These are phyloP conservation scores for Lasiodiplodia citricola DNA, from an alignment of 2,329 filamentous ascomycete genomes.

Conservation along the genomic window DNA sequence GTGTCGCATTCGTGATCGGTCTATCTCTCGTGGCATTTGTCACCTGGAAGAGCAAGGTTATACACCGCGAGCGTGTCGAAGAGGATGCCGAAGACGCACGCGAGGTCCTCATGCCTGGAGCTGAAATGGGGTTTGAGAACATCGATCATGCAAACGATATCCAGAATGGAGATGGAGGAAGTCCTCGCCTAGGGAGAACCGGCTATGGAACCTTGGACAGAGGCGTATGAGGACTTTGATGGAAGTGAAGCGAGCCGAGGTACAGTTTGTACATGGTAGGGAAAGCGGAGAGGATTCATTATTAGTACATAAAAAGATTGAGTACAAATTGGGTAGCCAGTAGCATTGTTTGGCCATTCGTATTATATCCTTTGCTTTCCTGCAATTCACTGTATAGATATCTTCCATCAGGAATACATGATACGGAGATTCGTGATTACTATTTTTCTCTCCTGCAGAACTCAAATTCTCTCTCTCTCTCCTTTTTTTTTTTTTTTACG, in stretches of 20 bases:
- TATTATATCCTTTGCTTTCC: neutral
- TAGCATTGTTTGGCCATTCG: neutral
- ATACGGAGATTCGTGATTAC: neutral
- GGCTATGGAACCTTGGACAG: neutral
- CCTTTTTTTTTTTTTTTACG: neutral
- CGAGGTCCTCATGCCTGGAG: constrained; percentile 43
- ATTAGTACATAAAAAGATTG: neutral
- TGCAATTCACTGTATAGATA: neutral
- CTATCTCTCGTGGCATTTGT: constrained; percentile 71
- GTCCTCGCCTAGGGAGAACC: neutral
- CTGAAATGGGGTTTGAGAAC: constrained; percentile 24
- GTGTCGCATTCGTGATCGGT: constrained; percentile 68
- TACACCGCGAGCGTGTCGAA: constrained; percentile 45
- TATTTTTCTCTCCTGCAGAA: neutral
- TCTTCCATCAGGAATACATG: neutral
- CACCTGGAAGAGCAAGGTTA: constrained; percentile 51
- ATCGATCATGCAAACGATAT: neutral
- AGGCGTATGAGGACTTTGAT: neutral
- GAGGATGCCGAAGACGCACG: constrained; percentile 43
- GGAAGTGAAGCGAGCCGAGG: neutral
- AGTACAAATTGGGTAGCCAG: neutral
- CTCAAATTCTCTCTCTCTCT: no score
- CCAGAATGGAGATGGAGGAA: neutral
- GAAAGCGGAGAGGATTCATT: neutral
- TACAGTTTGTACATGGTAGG: neutral